phyloP scores from a whole-genome alignment of 2,329 filamentous ascomycete genomes.

The Aspergillus aculeatinus region DNA sequence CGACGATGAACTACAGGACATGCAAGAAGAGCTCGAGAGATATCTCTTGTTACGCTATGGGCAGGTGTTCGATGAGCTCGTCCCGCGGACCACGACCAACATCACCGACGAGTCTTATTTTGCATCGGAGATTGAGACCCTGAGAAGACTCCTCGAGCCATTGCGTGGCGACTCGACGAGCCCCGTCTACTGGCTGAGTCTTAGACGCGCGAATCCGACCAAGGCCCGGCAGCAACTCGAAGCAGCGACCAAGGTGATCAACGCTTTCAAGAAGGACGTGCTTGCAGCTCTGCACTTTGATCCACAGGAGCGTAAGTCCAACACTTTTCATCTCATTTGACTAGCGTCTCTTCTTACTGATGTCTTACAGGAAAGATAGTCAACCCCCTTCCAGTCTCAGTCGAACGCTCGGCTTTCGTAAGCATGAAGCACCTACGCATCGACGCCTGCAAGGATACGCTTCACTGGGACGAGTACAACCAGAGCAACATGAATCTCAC shows the following conservation, averaged over 20 bases:
- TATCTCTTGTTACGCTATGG: slow-evolving; percentile 57
- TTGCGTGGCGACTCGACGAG: slow-evolving; percentile 18
- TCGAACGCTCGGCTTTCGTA: slow-evolving; percentile 13
- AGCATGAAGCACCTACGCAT: slow-evolving; percentile 22
- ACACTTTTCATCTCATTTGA: neutral
- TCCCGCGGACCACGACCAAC: slow-evolving; percentile 3
- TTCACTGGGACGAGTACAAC: slow-evolving; percentile 19
- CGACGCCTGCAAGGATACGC: slow-evolving; percentile 20
- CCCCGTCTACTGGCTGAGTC: slow-evolving; percentile 21
- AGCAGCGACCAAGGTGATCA: slow-evolving; percentile 21
- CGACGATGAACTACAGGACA: slow-evolving; percentile 62
- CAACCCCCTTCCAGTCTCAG: slow-evolving; percentile 9
- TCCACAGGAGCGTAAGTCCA: slow-evolving; percentile 19
- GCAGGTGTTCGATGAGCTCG: neutral
- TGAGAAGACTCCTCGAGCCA: slow-evolving; percentile 24
- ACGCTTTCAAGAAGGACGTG: slow-evolving; percentile 24
- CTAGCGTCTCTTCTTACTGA: neutral
- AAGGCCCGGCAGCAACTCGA: slow-evolving; percentile 18
- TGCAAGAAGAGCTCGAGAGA: slow-evolving; percentile 62
- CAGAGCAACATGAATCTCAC: slow-evolving; percentile 22
- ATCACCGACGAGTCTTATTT: slow-evolving; percentile 21
- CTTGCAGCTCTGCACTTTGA: slow-evolving; percentile 6
- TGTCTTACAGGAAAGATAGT: slow-evolving; percentile 17
- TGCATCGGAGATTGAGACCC: slow-evolving; percentile 21
- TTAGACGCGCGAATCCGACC: slow-evolving; percentile 8